Base-by-base conservation (phyloP, 2,329 filamentous ascomycete species). In the Sclerotinia subarctica region DNA sequence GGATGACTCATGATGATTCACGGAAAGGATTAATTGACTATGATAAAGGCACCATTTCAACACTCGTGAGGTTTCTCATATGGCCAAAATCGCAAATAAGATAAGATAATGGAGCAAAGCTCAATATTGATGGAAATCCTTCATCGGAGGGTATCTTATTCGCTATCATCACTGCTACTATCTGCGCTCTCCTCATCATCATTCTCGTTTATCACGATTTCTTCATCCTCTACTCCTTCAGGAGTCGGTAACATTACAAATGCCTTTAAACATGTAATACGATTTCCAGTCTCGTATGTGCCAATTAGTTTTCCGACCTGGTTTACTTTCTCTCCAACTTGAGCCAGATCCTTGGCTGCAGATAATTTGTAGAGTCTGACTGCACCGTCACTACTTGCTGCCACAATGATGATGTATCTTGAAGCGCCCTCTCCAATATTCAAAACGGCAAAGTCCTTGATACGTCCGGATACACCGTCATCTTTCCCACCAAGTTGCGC, bases 201-300 rank as follows among this genome's bases (percentile, higher is more conserved):
- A 32, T 73, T 72, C 29, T 73, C 72, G n/a, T 74, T 71, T 38
- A 72, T 70, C 57, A 73, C 73, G 26, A 70, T 59, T 11, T 59
- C 63, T 21, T 74, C 74, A 46, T 86, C 87, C 73, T 87, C 87
- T 56, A 83, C 81, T 29, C 84, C 85, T 52, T 88, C 87, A 21
- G 86, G 85, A 58, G 84, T 82, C 73, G 88, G 85, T 78, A 91
- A 85, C 92, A 98, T 96, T 71, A 92, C 82, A 81, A 96, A 98
- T 29, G 90, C 90, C 74, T 88, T 88, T 75, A 98, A 77, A 77
- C 95, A 98, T 49, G 94, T 98, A 73, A 98, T 93, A 68, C 95
- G 84, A 77, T 94, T 94, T 57, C 90, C 88, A 29, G 94, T 97
- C 79, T 94, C 90, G 75, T 95, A 95, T 44, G 86, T 88, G 21